Evolutionary conservation across 495 filamentous ascomycete species (phyloP), one percentile per base, ranked within the genome.

Genomic region (Pseudotulostoma volvatum): DNA sequence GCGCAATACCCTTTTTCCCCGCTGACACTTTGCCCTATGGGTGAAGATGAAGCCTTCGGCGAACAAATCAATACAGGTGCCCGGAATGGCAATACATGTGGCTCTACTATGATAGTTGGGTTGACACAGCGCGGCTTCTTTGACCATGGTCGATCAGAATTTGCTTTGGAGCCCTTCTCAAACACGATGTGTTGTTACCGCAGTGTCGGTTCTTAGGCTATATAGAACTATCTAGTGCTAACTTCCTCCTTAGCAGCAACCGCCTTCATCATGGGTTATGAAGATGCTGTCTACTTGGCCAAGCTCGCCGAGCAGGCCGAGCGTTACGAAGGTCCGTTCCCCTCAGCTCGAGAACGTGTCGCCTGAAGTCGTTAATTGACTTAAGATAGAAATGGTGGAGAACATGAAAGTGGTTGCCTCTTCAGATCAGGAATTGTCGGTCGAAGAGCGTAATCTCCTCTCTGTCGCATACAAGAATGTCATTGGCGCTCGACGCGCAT

Each of bases 391-490:
- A 65, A 97, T 97, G 90, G 90, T 97, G 44, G 92, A 96, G 74
- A 95, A 96, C 79, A 97, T 97, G 90, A 97, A 97, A 77, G 77
- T 81, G 50, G 92, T 97, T 54, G 90, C 90, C 50, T 87, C 84
- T 42, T 84, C 88, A 58, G 52, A 94, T 62, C 85, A 88, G 67
- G 92, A 96, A 63, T 83, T 97, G 45, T 88, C 85, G 46, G 90
- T 97, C 50, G 92, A 97, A 70, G 90, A 97, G 76, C 81, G 90
- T 55, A 97, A 97, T 70, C 83, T 97, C 37, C 81, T 97, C 41
- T 96, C 92, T 33, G 90, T 97, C 49, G 90, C 90, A 60, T 97
- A 97, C 78, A 97, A 97, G 84, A 97, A 97, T 71, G 90, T 97
- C 61, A 93, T 97, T 58, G 90, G 90, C 64, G 87, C 90, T 48